phyloP scores from a whole-genome alignment of 306 rosid genomes.

The Ochetophila trinervis region DNA sequence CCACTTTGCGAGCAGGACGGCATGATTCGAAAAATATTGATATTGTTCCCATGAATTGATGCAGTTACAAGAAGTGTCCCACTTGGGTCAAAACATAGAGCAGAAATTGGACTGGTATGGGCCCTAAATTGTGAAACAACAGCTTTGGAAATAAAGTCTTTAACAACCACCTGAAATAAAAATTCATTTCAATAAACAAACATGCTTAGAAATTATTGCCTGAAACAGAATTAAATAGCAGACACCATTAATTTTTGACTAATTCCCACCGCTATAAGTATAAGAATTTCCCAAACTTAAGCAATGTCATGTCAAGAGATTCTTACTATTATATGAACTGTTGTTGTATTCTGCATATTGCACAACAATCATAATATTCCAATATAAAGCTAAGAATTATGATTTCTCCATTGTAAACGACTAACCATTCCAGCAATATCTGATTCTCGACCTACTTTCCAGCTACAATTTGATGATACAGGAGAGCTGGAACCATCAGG shows the following conservation, averaged over 20 bases:
- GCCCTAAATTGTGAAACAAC: slow-evolving; percentile 84
- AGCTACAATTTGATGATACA: slow-evolving; percentile 64
- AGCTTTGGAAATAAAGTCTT: slow-evolving; percentile 71
- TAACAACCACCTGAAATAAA: slow-evolving; percentile 75
- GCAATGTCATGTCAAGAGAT: background rate
- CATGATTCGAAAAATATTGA: slow-evolving; percentile 81
- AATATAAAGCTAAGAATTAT: background rate
- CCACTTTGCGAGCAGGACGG: slow-evolving; percentile 60
- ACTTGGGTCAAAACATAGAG: slow-evolving; percentile 86
- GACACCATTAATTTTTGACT: slow-evolving; percentile 3
- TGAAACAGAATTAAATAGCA: slow-evolving; percentile 14
- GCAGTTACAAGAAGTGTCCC: slow-evolving; percentile 92
- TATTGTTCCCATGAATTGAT: slow-evolving; percentile 82
- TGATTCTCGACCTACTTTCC: slow-evolving; percentile 76
- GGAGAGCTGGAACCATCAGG: slow-evolving; percentile 96
- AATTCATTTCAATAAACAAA: slow-evolving; percentile 17
- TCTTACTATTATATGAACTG: background rate
- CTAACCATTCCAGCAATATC: slow-evolving; percentile 93
- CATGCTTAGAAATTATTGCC: background rate
- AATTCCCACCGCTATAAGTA: background rate
- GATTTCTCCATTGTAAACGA: slow-evolving; percentile 19
- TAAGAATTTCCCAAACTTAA: slow-evolving; percentile 2
- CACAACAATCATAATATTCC: background rate
- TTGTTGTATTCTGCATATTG: no score
- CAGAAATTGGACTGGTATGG: slow-evolving; percentile 87